A percentile compares a stretch with the other conserved stretches of the same genome.
Conservation (phyloP, 495 filamentous ascomycete genomes). For the Penicillium simplicissimum region DNA sequence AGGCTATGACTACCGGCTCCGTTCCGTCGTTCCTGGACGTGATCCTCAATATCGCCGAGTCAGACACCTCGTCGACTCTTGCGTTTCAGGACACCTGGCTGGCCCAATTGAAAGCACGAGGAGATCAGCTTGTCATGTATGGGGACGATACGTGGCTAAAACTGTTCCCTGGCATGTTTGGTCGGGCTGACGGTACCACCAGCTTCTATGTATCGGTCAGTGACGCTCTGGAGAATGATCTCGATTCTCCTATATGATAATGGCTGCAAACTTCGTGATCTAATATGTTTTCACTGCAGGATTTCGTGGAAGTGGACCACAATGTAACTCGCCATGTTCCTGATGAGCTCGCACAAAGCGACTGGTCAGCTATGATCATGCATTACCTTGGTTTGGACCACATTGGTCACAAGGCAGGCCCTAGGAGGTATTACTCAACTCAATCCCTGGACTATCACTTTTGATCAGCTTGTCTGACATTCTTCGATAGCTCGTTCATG, state of each 20-base stretch:
- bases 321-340: slow-evolving; percentile 94
- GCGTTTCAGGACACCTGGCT: slow-evolving; percentile 92
- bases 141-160: slow-evolving; percentile 99
- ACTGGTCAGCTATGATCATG: slow-evolving; percentile 93
- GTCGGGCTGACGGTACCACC: slow-evolving; percentile 83
- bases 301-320: slow-evolving; percentile 96
- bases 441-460: background rate
- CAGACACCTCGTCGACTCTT: slow-evolving; percentile 83
- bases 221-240: slow-evolving; percentile 20
- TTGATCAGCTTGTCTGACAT: slow-evolving; percentile 12
- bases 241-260: background rate
- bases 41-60: slow-evolving; percentile 94
- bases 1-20: slow-evolving; percentile 95
- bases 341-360: slow-evolving; percentile 67
- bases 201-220: slow-evolving; percentile 98
- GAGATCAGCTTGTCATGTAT: slow-evolving; percentile 85
- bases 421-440: slow-evolving; percentile 60
- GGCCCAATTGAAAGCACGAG: slow-evolving; percentile 79
- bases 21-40: slow-evolving; percentile 96
- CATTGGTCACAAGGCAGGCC: slow-evolving; percentile 94
- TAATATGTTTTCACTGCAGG: slow-evolving; percentile 51
- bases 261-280: background rate
- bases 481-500: slow-evolving; percentile 72
- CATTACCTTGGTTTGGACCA: slow-evolving; percentile 97
- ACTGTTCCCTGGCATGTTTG: slow-evolving; percentile 86